Evolutionary conservation across 2,329 filamentous ascomycete genomes (phyloP).

Genomic region (Stenocarpella maydis): DNA sequence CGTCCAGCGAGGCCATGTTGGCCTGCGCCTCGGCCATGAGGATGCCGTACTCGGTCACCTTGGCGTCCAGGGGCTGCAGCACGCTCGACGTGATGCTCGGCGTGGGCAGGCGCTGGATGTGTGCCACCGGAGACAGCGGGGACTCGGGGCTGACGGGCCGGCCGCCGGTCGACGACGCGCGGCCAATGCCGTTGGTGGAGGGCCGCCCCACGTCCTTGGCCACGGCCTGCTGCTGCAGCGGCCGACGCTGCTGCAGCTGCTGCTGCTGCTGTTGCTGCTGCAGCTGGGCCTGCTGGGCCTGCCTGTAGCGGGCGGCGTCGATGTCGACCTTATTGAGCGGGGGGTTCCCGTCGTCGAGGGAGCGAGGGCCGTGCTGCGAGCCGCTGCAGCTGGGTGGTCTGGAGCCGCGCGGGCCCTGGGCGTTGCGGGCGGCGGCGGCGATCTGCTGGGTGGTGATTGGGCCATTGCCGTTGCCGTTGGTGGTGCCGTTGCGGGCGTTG

Average conservation of each 20-base stretch:
- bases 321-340: slow-evolving; percentile 35
- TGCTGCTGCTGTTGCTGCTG: slow-evolving; percentile 12
- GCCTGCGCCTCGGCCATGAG: slow-evolving; percentile 52
- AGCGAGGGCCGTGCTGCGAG: slow-evolving; percentile 22
- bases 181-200: slow-evolving; percentile 2
- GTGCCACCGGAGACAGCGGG: slow-evolving; percentile 30
- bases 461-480: not conserved
- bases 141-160: slow-evolving; percentile 10
- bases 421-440: slow-evolving; percentile 22
- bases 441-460: slow-evolving; percentile 24
- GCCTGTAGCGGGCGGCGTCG: slow-evolving; percentile 34
- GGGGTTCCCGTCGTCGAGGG: slow-evolving; percentile 27
- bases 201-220: slow-evolving; percentile 11
- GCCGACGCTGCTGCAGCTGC: slow-evolving; percentile 18
- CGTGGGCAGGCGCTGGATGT: slow-evolving; percentile 54
- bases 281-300: slow-evolving; percentile 26
- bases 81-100: slow-evolving; percentile 53
- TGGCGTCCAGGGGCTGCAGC: slow-evolving; percentile 54
- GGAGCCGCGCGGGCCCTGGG: not conserved
- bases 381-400: slow-evolving; percentile 26
- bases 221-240: not conserved
- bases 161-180: slow-evolving; percentile 6
- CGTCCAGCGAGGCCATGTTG: slow-evolving; percentile 53
- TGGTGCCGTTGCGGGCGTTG: not conserved
- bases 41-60: slow-evolving; percentile 53